Evolutionary conservation across 352 stramenopile species (phyloP), one percentile per base, ranked within the genome.

Genomic region (Phytophthora pluvialis): DNA sequence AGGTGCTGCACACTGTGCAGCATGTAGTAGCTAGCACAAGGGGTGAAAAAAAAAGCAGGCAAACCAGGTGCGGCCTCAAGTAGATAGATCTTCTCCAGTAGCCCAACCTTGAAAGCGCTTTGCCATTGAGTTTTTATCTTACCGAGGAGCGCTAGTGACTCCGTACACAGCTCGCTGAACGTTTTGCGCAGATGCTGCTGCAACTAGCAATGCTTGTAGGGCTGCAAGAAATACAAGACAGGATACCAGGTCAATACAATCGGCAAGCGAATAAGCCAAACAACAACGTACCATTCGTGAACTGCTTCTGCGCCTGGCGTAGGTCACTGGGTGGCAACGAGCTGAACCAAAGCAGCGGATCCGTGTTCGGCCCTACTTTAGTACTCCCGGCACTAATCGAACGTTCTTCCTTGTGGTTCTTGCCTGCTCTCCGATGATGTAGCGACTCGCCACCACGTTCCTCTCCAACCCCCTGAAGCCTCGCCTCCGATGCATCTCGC

Each of bases 311-410:
- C 10, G 83, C 77, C 44, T 85, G 65, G 1, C 83, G 80, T n/a
- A 92, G 60, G 38, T 88, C 74, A 64, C 64, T 81, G 3, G 83
- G 83, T 29, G 83, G 83, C 42, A 92, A 67, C n/a, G 83, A 89
- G 48, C 80, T 90, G 53, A 92, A 92, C 80, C 81, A 90, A 60
- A 92, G 72, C 42, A 92, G 77, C 2, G 78, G 67, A 9, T 77
- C 58, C 1, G 32, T 32, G 6, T 33, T 55, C 10, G 16, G 11
- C 18, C 13, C n/a, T 56, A 33, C 35, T 43, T n/a, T 54, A 25
- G 3, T 45, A 4, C 26, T 66, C 29, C 31, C 44, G 43, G 43
- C 10, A 26, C 21, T 57, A 3, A 15, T 46, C 11, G 21, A 16
- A 15, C 50, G 40, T 35, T 52, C 29, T 33, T 70, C 40, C 25